Percentiles rank a stretch among this genome's conserved stretches.
Conservation (phyloP, 257 asterid genomes). For the Orobanche coerulescens region DNA sequence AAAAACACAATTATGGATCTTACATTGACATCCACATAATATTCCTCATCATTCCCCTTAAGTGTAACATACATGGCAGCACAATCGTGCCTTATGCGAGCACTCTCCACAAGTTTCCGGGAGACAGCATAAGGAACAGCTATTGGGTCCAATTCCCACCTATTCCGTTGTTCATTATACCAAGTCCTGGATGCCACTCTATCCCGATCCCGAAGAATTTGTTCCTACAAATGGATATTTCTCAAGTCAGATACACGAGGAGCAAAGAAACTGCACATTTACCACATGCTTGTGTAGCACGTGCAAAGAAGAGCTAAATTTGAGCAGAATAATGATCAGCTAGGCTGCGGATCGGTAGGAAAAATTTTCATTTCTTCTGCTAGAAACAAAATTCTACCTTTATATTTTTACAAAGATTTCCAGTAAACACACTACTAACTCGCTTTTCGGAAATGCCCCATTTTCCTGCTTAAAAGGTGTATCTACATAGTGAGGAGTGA, state of each 20-base stretch:
- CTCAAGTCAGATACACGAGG: slow-evolving; percentile 18
- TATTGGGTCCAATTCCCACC: slow-evolving; percentile 96
- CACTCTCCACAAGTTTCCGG: slow-evolving; percentile 70
- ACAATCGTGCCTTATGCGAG: slow-evolving; percentile 98
- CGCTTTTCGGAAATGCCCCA: no score
- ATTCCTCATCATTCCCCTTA: slow-evolving; percentile 83
- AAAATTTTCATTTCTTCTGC: background rate
- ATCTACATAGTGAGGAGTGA: no score
- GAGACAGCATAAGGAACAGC: slow-evolving; percentile 94
- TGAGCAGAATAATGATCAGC: slow-evolving; percentile 7
- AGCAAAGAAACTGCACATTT: slow-evolving; percentile 18
- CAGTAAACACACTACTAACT: no score
- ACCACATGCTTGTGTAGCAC: slow-evolving; percentile 12
- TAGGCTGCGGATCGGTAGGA: background rate
- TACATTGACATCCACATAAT: slow-evolving; percentile 72
- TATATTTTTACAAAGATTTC: no score
- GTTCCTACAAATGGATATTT: slow-evolving; percentile 45
- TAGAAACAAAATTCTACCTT: no score
- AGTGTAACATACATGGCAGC: slow-evolving; percentile 69
- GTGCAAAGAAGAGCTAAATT: slow-evolving; percentile 17
- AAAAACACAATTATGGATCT: slow-evolving; percentile 22
- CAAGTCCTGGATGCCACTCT: slow-evolving; percentile 84
- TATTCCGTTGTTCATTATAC: slow-evolving; percentile 63
- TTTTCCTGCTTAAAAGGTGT: no score
- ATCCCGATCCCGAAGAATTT: slow-evolving; percentile 78